Evolutionary conservation across 31 red algal genomes (phyloP).

Genomic region (Asparagopsis taxiformis): DNA sequence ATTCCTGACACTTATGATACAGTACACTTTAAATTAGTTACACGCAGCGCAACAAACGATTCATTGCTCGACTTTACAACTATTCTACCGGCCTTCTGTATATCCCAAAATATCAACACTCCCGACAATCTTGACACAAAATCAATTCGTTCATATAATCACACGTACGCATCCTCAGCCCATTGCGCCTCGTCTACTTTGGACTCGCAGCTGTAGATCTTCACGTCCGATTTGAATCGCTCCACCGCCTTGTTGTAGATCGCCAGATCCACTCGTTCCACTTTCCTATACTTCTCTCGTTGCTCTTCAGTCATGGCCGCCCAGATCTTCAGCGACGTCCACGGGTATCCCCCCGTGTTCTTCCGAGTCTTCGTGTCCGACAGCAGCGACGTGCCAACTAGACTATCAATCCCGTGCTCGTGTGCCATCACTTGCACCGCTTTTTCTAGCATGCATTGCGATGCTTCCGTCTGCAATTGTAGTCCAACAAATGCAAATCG

Average conservation of each 20-base stretch:
- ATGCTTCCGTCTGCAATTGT: slow-evolving; percentile 44
- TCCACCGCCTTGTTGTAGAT: slow-evolving; percentile 40
- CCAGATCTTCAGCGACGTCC: slow-evolving; percentile 52
- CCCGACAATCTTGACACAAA: too few relatives aligned
- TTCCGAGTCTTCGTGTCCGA: slow-evolving; percentile 14
- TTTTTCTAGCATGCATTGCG: slow-evolving; percentile 63
- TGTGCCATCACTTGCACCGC: slow-evolving; percentile 56
- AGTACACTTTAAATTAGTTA: too few relatives aligned
- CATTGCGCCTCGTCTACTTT: slow-evolving; percentile 25
- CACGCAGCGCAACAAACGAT: too few relatives aligned
- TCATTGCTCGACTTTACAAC: too few relatives aligned
- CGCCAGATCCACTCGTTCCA: slow-evolving; percentile 53
- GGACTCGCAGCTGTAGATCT: slow-evolving; percentile 39
- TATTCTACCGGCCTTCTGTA: too few relatives aligned
- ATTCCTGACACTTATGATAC: too few relatives aligned
- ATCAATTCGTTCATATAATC: too few relatives aligned
- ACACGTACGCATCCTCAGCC: slow-evolving; percentile 37
- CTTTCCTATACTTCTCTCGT: slow-evolving; percentile 13
- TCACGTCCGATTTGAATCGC: slow-evolving; percentile 47
- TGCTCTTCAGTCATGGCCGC: slow-evolving; percentile 43
- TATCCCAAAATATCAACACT: too few relatives aligned
- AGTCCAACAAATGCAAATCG: slow-evolving; percentile 55
- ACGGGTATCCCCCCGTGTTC: slow-evolving; percentile 52
- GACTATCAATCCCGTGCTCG: slow-evolving; percentile 53
- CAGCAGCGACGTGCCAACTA: slow-evolving; percentile 24